Conservation (phyloP, 163 green algal genomes). For the Chloromonas sp. region DNA sequence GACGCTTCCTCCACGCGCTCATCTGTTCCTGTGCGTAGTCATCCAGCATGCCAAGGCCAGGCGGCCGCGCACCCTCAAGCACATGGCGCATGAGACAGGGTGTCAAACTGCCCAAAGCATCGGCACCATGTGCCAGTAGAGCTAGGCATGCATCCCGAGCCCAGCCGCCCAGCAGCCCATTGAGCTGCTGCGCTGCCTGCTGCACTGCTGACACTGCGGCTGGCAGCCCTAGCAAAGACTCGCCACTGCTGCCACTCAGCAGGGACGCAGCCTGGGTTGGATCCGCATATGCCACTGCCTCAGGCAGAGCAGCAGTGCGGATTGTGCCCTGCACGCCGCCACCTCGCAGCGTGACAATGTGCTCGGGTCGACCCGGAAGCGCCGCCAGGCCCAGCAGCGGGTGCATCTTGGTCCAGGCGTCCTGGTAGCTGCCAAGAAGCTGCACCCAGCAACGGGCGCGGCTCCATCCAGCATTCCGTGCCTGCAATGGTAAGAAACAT, state of each 20-base stretch:
- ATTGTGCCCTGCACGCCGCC: constrained; percentile 32
- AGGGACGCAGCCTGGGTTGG: not conserved
- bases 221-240: constrained; percentile 6
- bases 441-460: constrained; percentile 20
- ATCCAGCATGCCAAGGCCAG: not conserved
- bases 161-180: constrained; percentile 21
- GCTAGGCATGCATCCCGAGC: constrained; percentile 20
- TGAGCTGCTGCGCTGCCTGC: constrained; percentile 12
- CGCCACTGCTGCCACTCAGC: constrained; percentile 6
- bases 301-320: constrained; percentile 16
- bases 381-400: constrained; percentile 21
- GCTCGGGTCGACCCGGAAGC: not conserved
- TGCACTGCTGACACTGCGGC: not conserved
- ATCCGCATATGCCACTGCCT: constrained; percentile 12
- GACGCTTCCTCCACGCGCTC: constrained; percentile 28
- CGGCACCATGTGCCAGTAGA: constrained; percentile 8
- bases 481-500: constrained; percentile 3
- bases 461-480: constrained; percentile 1
- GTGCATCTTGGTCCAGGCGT: constrained; percentile 40
- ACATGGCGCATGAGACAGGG: not conserved
- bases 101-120: not conserved
- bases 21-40: constrained; percentile 5
- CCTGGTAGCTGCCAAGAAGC: constrained; percentile 40
- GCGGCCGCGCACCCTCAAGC: constrained; percentile 2
- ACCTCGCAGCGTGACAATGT: constrained; percentile 16